Evolutionary conservation across 192 early-diverging fungal genomes (phyloP).

Genomic region (Diversispora eburnea): DNA sequence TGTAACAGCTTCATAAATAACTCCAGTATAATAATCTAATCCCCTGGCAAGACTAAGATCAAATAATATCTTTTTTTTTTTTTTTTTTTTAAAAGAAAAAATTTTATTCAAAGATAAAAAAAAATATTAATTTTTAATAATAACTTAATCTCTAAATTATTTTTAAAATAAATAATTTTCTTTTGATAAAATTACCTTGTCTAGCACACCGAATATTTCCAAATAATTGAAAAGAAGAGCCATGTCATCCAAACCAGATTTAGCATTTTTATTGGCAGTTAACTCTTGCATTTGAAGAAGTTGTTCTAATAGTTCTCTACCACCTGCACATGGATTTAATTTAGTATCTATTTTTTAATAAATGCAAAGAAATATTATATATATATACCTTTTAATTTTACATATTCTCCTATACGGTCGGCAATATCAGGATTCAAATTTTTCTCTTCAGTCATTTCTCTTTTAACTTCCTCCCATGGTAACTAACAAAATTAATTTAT

Average conservation of each 20-base stretch:
- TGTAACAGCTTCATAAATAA: conserved; percentile 95
- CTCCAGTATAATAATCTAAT: conserved; percentile 97
- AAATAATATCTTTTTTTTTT: conserved; percentile 71
- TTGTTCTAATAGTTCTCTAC: conserved; percentile 69
- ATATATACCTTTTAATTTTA: conserved; percentile 64
- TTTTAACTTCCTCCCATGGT: conserved; percentile 90
- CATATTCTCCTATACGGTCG: conserved; percentile 91
- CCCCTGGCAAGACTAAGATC: conserved; percentile 96
- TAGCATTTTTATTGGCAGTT: conserved; percentile 62
- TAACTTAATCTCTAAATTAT: not conserved
- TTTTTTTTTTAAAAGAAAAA: no score
- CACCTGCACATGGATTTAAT: conserved; percentile 42
- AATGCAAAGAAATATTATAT: not conserved
- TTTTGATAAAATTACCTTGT: conserved; percentile 37
- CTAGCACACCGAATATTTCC: conserved; percentile 68
- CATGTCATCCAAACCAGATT: conserved; percentile 85
- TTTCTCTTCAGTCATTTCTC: conserved; percentile 94
- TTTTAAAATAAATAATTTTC: not conserved
- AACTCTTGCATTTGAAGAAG: conserved; percentile 68
- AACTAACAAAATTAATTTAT: conserved; percentile 35
- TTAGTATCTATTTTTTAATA: not conserved
- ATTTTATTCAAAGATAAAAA: not conserved
- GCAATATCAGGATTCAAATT: conserved; percentile 74
- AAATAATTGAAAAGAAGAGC: conserved; percentile 78
- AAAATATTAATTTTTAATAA: no score